Evolutionary conservation across 2,329 filamentous ascomycete species (phyloP).

Genomic region (Trichoderma pleuroti): DNA sequence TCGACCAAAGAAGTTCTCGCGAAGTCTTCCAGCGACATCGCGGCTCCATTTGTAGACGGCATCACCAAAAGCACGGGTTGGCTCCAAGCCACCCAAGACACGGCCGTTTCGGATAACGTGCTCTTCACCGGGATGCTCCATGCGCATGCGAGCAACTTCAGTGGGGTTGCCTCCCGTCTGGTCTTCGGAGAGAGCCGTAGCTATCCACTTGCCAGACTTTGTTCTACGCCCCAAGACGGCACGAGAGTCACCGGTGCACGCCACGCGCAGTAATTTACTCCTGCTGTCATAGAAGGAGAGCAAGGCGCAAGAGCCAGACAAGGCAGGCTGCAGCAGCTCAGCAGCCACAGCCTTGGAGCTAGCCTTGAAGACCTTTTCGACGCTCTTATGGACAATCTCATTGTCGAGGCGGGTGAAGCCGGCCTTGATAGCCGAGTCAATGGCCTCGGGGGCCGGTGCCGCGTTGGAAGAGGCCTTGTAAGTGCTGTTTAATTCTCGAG

Average conservation of each 20-base stretch:
- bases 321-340: constrained; percentile 83
- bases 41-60: constrained; percentile 94
- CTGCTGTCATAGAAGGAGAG: constrained; percentile 93
- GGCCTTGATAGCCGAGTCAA: constrained; percentile 87
- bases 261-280: constrained; percentile 84
- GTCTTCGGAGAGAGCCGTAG: constrained; percentile 79
- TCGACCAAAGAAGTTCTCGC: constrained; percentile 82
- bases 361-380: constrained; percentile 83
- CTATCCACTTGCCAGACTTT: constrained; percentile 19
- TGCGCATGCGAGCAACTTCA: constrained; percentile 77
- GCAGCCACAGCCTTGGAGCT: constrained; percentile 89
- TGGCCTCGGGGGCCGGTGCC: constrained; percentile 71
- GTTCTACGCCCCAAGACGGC: constrained; percentile 62
- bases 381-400: constrained; percentile 91
- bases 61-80: constrained; percentile 91
- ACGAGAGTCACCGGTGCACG: constrained; percentile 93
- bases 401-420: constrained; percentile 86
- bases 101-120: constrained; percentile 85
- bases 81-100: constrained; percentile 87
- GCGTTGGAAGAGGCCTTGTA: constrained; percentile 68
- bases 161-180: constrained; percentile 88
- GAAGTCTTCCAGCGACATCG: constrained; percentile 78
- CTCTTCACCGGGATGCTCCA: constrained; percentile 84
- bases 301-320: constrained; percentile 95
- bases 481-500: constrained; percentile 85